Percentiles rank a stretch among this genome's conserved stretches.
These are phyloP conservation scores for Noccaea bulbosa DNA, from an alignment of 345 rosid species.

Conservation along the genomic window DNA sequence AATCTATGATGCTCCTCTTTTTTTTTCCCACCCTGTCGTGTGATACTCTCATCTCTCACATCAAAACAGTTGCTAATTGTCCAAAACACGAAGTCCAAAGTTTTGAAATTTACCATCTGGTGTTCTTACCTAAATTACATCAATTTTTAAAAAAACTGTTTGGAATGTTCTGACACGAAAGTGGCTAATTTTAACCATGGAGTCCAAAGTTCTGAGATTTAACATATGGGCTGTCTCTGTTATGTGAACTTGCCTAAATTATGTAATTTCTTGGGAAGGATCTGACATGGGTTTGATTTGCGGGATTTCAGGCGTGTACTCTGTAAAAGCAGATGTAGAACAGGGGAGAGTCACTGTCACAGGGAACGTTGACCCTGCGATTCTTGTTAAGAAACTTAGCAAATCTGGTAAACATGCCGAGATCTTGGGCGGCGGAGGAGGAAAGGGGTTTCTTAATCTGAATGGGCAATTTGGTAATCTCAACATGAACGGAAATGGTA, in stretches of 20 bases:
- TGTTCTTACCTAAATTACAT: not conserved
- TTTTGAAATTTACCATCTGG: conserved; percentile 6
- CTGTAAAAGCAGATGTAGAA: conserved; percentile 65
- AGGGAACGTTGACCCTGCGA: conserved; percentile 77
- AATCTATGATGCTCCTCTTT: not conserved
- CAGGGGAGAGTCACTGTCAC: conserved; percentile 85
- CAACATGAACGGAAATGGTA: conserved; percentile 37
- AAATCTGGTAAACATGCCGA: conserved; percentile 94
- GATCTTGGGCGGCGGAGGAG: conserved; percentile 58
- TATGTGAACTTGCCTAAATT: not conserved
- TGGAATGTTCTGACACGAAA: not conserved
- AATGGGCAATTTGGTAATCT: conserved; percentile 38
- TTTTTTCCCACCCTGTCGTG: not conserved
- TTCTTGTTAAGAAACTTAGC: conserved; percentile 73
- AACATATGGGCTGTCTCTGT: not conserved
- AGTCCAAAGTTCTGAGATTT: conserved; percentile 9
- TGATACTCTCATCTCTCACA: not conserved
- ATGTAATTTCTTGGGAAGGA: not conserved
- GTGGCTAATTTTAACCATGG: not conserved
- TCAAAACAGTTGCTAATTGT: conserved; percentile 5
- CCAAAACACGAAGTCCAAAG: not conserved
- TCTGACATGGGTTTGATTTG: conserved; percentile 16
- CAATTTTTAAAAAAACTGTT: not conserved
- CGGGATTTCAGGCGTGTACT: conserved; percentile 66
- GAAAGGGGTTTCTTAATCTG: conserved; percentile 50